phyloP scores from a whole-genome alignment of 805 yeast species.

The Saccharomycopsis capsularis region DNA sequence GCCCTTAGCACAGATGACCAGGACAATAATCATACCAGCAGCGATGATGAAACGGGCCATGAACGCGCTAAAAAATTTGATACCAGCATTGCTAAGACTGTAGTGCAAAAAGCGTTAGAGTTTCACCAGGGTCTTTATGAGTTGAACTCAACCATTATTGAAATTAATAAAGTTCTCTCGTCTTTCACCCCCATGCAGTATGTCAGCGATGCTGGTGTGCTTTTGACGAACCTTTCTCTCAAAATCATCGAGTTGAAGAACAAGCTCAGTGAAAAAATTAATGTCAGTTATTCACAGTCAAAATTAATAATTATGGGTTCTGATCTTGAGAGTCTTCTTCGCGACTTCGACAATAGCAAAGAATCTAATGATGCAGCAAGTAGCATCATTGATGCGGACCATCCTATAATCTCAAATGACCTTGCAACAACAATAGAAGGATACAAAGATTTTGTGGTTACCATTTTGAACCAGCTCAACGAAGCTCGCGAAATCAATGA shows the following conservation, averaged over 20 bases:
- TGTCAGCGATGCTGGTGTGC: constrained; percentile 51
- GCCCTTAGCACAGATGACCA: too few relatives aligned
- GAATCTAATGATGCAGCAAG: constrained; percentile 7
- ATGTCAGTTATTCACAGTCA: constrained; percentile 50
- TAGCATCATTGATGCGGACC: constrained; percentile 27
- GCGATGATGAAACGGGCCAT: not conserved
- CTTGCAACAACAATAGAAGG: constrained; percentile 31
- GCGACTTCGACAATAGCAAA: constrained; percentile 14
- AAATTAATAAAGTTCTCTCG: constrained; percentile 36
- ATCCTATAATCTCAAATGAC: constrained; percentile 21
- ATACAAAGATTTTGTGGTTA: constrained; percentile 45
- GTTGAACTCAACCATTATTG: constrained; percentile 41
- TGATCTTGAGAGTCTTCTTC: constrained; percentile 37
- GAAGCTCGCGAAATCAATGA: constrained; percentile 42
- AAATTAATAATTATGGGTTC: constrained; percentile 48
- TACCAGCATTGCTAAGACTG: constrained; percentile 40
- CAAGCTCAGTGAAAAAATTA: constrained; percentile 39
- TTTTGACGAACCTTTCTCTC: constrained; percentile 43
- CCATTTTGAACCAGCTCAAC: constrained; percentile 44
- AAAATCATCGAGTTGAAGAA: constrained; percentile 44
- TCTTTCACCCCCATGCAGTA: constrained; percentile 39
- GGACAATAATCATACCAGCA: not conserved
- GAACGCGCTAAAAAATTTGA: constrained; percentile 31
- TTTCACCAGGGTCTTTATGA: constrained; percentile 36
- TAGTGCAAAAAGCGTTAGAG: constrained; percentile 40